These are phyloP conservation scores for Pseudozyma flocculosa DNA, from an alignment of 1,284 basidiomycete genomes.

Conservation along the genomic window DNA sequence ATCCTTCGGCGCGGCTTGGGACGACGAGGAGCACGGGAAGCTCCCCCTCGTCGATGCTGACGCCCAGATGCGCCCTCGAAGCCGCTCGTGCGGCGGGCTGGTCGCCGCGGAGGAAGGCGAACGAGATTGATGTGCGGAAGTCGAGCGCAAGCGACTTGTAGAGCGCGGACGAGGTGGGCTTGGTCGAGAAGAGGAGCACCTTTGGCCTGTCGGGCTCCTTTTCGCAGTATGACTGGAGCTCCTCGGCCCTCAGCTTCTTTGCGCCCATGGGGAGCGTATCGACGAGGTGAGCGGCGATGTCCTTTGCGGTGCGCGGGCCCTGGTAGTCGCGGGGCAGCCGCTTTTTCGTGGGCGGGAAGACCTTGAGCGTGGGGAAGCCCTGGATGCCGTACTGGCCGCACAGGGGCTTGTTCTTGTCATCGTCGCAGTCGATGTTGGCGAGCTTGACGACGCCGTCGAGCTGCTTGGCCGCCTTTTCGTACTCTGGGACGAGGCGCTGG, in stretches of 20 bases:
- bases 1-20: constrained; percentile 11
- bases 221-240: constrained; percentile 53
- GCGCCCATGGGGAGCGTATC: constrained; percentile 70
- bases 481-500: constrained; percentile 81
- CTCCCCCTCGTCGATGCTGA: constrained; percentile 34
- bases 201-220: constrained; percentile 28
- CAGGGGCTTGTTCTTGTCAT: constrained; percentile 73
- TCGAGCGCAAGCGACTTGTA: constrained; percentile 55
- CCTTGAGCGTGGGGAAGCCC: constrained; percentile 87
- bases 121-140: constrained; percentile 43
- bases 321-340: constrained; percentile 71
- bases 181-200: constrained; percentile 53
- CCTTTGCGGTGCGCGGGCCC: constrained; percentile 71
- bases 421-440: constrained; percentile 89
- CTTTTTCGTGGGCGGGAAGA: constrained; percentile 61
- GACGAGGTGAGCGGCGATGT: constrained; percentile 75
- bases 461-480: constrained; percentile 74
- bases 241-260: constrained; percentile 67
- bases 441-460: constrained; percentile 80
- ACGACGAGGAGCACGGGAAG: constrained; percentile 47
- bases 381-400: constrained; percentile 82
- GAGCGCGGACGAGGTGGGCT: constrained; percentile 48
- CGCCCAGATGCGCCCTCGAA: constrained; percentile 38
- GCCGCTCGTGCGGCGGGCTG: constrained; percentile 34
- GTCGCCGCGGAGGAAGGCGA: constrained; percentile 48